A percentile compares a stretch with the other conserved stretches of the same genome.
Evolutionary conservation across 1,284 basidiomycete species (phyloP).

Genomic region (Ustilago tritici): DNA sequence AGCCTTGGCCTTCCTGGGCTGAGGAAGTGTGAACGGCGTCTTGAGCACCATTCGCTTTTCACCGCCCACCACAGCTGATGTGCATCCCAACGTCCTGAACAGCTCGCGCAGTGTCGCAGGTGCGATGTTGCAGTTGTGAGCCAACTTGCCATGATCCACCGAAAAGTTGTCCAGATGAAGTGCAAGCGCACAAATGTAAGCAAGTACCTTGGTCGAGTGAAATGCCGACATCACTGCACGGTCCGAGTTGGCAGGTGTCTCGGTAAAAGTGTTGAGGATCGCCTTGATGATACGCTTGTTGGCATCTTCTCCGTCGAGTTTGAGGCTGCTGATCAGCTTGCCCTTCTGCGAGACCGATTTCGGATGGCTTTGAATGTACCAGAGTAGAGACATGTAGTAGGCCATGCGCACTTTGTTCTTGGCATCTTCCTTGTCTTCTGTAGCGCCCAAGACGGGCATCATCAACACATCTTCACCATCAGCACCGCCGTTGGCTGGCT

Average conservation of each 20-base stretch:
- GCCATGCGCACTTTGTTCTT: slow-evolving; percentile 48
- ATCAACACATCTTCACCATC: slow-evolving; percentile 29
- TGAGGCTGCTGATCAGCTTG: slow-evolving; percentile 37
- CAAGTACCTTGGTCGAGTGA: slow-evolving; percentile 60
- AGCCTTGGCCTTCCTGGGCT: slow-evolving; percentile 48
- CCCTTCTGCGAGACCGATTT: slow-evolving; percentile 39
- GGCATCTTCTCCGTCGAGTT: slow-evolving; percentile 45
- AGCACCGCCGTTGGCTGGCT: background rate
- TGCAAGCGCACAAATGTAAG: slow-evolving; percentile 60
- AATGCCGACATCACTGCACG: slow-evolving; percentile 51
- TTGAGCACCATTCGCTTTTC: slow-evolving; percentile 57
- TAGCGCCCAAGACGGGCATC: slow-evolving; percentile 50
- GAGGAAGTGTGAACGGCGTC: slow-evolving; percentile 50
- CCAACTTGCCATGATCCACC: slow-evolving; percentile 51
- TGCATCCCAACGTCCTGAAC: slow-evolving; percentile 55
- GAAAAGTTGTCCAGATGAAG: slow-evolving; percentile 66
- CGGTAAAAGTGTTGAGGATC: slow-evolving; percentile 36
- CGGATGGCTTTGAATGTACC: slow-evolving; percentile 34
- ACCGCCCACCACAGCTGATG: slow-evolving; percentile 39
- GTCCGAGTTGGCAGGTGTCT: slow-evolving; percentile 35
- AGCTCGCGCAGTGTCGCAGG: slow-evolving; percentile 48
- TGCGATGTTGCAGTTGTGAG: slow-evolving; percentile 38
- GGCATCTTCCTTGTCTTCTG: slow-evolving; percentile 49
- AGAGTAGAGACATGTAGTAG: slow-evolving; percentile 50
- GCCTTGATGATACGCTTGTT: slow-evolving; percentile 44